These are phyloP conservation scores for Ustilago crameri DNA, from an alignment of 1,284 basidiomycete genomes.

Conservation along the genomic window DNA sequence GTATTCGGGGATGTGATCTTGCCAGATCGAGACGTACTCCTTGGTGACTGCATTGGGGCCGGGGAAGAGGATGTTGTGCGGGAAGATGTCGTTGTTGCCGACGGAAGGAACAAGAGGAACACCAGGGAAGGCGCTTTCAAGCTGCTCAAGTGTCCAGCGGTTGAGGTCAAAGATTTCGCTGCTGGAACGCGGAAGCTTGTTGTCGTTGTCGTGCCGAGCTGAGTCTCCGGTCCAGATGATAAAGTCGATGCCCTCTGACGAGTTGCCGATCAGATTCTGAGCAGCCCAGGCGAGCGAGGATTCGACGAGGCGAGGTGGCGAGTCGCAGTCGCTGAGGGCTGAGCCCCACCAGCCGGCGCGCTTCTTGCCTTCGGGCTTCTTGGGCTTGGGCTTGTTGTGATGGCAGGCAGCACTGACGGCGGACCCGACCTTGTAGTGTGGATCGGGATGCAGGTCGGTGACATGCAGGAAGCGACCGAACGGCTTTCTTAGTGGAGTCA, in stretches of 20 bases:
- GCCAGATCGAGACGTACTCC: slow-evolving; percentile 79
- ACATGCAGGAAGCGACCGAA: slow-evolving; percentile 81
- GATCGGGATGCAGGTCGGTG: slow-evolving; percentile 84
- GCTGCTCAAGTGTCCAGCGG: slow-evolving; percentile 76
- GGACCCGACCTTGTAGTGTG: slow-evolving; percentile 73
- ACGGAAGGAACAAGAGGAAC: slow-evolving; percentile 86
- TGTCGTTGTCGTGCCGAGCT: slow-evolving; percentile 90
- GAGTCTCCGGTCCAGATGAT: slow-evolving; percentile 87
- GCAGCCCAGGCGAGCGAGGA: slow-evolving; percentile 83
- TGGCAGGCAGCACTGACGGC: slow-evolving; percentile 48
- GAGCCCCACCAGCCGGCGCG: slow-evolving; percentile 68
- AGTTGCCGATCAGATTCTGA: slow-evolving; percentile 72
- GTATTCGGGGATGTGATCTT: slow-evolving; percentile 82
- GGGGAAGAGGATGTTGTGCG: slow-evolving; percentile 70
- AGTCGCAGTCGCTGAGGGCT: slow-evolving; percentile 80
- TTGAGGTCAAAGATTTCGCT: slow-evolving; percentile 85
- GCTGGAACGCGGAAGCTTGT: slow-evolving; percentile 79
- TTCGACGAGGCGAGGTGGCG: slow-evolving; percentile 81
- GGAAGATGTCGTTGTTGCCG: slow-evolving; percentile 72
- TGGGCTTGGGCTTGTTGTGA: slow-evolving; percentile 55
- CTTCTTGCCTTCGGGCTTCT: slow-evolving; percentile 48
- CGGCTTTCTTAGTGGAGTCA: slow-evolving; percentile 16
- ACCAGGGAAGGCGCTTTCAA: slow-evolving; percentile 79
- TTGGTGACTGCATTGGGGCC: slow-evolving; percentile 84
- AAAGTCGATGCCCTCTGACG: slow-evolving; percentile 78